These are phyloP conservation scores for Mortierella sp. DNA, from an alignment of 371 early-diverging fungal genomes.

Conservation along the genomic window DNA sequence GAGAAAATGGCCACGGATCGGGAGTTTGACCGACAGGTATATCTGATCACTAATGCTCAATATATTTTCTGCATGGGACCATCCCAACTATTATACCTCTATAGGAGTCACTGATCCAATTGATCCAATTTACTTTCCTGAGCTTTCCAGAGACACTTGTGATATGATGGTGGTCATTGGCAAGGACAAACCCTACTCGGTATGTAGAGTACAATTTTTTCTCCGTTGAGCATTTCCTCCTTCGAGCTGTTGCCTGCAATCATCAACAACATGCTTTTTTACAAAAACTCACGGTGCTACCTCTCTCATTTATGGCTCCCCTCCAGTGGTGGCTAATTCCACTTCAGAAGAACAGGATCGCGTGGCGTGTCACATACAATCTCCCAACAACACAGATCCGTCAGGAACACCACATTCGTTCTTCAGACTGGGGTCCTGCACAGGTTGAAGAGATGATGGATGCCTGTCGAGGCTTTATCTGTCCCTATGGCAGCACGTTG, in stretches of 20 bases:
- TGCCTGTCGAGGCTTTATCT: slow-evolving; percentile 33
- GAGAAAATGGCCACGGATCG: neutral
- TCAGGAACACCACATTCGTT: slow-evolving; percentile 33
- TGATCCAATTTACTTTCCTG: slow-evolving; percentile 48
- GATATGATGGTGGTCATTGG: slow-evolving; percentile 52
- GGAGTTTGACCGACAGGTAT: neutral
- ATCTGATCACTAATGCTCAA: neutral
- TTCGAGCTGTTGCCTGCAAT: neutral
- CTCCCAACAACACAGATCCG: slow-evolving; percentile 41
- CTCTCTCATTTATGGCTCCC: no score
- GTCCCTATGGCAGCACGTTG: slow-evolving; percentile 48
- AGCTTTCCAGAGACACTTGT: slow-evolving; percentile 29
- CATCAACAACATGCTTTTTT: neutral
- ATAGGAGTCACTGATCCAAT: slow-evolving; percentile 46
- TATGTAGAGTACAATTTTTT: no score
- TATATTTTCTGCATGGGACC: neutral
- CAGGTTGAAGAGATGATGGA: slow-evolving; percentile 42
- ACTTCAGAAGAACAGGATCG: slow-evolving; percentile 32
- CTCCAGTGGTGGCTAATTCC: slow-evolving; percentile 53
- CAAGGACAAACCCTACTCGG: slow-evolving; percentile 52
- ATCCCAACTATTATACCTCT: no score
- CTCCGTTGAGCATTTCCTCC: no score
- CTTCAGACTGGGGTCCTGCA: slow-evolving; percentile 43
- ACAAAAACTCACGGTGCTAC: neutral
- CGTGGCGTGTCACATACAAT: slow-evolving; percentile 52